phyloP scores from a whole-genome alignment of 2,329 filamentous ascomycete species.

The Pleoardoris graminearum region DNA sequence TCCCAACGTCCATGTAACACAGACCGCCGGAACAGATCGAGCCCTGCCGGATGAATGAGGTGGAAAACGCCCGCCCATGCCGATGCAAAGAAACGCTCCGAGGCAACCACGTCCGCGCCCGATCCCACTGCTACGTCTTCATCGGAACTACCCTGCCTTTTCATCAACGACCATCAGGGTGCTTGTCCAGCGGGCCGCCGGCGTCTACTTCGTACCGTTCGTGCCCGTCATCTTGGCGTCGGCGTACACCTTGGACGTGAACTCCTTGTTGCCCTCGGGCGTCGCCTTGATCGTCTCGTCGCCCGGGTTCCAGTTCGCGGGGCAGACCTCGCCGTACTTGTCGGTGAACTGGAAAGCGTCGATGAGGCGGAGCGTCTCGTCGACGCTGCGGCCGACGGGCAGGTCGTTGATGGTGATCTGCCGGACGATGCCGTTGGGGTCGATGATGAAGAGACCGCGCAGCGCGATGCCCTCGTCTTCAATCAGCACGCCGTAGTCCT shows the following conservation, averaged over 20 bases:
- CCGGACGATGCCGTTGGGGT: slow-evolving; percentile 63
- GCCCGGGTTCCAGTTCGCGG: slow-evolving; percentile 49
- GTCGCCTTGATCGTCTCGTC: slow-evolving; percentile 48
- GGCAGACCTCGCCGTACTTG: slow-evolving; percentile 50
- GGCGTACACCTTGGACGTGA: slow-evolving; percentile 40
- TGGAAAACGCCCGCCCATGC: not conserved
- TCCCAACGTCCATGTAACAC: not conserved
- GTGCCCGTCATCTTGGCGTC: slow-evolving; percentile 42
- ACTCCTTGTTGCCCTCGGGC: slow-evolving; percentile 46
- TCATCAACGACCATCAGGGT: not conserved
- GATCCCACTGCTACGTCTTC: not conserved
- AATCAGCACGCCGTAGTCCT: slow-evolving; percentile 65
- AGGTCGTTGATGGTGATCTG: slow-evolving; percentile 70
- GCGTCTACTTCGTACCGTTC: slow-evolving; percentile 31
- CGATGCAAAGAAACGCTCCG: not conserved
- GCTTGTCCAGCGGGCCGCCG: not conserved
- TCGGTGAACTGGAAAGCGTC: slow-evolving; percentile 55
- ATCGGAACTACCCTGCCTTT: slow-evolving; percentile 4
- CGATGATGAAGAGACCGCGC: slow-evolving; percentile 67
- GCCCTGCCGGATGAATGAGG: not conserved
- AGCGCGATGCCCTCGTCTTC: slow-evolving; percentile 67
- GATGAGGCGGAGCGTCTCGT: slow-evolving; percentile 63
- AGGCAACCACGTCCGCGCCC: not conserved
- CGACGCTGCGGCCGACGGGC: slow-evolving; percentile 65
- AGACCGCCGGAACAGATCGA: not conserved